Percentiles rank a stretch among this genome's conserved stretches.
These are phyloP conservation scores for Dothideomycetes sp. DNA, from an alignment of 2,329 filamentous ascomycete species.

Conservation along the genomic window DNA sequence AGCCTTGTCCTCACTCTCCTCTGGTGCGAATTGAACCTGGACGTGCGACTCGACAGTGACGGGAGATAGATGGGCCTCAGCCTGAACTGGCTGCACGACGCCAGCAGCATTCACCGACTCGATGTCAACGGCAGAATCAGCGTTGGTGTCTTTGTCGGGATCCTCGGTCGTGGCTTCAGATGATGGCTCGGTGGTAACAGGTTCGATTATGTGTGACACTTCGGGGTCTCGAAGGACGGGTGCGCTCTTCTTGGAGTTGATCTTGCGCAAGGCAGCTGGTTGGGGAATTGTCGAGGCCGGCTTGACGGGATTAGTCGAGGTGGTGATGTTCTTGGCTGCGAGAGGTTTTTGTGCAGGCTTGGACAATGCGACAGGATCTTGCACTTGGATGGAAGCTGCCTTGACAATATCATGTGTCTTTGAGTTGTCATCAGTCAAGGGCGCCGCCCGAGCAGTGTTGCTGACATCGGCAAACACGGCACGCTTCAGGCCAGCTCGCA, in stretches of 20 bases:
- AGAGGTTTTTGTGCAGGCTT: slow-evolving; percentile 56
- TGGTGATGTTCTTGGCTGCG: slow-evolving; percentile 14
- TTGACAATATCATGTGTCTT: slow-evolving; percentile 31
- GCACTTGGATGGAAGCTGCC: slow-evolving; percentile 20
- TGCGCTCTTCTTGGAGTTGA: slow-evolving; percentile 43
- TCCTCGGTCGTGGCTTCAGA: neutral
- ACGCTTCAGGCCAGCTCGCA: slow-evolving; percentile 62
- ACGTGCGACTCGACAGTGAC: slow-evolving; percentile 7
- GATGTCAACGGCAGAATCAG: neutral
- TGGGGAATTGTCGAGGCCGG: slow-evolving; percentile 9
- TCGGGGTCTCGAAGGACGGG: slow-evolving; percentile 45
- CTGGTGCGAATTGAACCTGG: neutral
- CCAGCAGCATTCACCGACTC: neutral
- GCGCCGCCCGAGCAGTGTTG: slow-evolving; percentile 46
- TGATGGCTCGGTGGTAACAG: neutral
- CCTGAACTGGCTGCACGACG: slow-evolving; percentile 2
- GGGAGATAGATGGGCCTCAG: neutral
- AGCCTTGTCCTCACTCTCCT: neutral
- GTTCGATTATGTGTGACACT: neutral
- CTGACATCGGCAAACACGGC: slow-evolving; percentile 76
- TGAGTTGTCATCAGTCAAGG: slow-evolving; percentile 48
- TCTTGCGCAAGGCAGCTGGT: slow-evolving; percentile 37
- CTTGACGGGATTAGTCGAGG: slow-evolving; percentile 12
- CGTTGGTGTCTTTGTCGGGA: neutral
- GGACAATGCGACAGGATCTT: slow-evolving; percentile 25